Percentiles rank a stretch among this genome's conserved stretches.
Conservation (phyloP, 805 yeast species). For the Schwanniomyces sp. region DNA sequence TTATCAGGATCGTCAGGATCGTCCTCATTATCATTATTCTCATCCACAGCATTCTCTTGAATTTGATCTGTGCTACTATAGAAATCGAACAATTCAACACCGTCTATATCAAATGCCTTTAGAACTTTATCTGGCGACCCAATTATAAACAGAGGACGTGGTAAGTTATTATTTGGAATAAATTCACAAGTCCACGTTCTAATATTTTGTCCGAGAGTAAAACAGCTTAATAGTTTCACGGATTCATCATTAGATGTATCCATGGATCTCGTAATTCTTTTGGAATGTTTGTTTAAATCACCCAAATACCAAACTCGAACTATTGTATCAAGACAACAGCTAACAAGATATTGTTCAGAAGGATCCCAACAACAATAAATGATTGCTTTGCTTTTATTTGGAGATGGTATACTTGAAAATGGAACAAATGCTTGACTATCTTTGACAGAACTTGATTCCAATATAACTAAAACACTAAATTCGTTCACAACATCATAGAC, state of each 20-base stretch:
- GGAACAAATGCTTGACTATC: conserved; percentile 28
- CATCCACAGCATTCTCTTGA: conserved; percentile 13
- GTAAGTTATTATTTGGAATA: conserved; percentile 41
- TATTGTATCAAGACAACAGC: conserved; percentile 70
- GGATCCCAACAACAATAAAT: conserved; percentile 76
- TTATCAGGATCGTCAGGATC: conserved; percentile 2
- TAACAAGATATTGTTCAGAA: conserved; percentile 62
- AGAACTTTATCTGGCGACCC: conserved; percentile 75
- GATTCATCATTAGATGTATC: conserved; percentile 12
- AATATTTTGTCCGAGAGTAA: conserved; percentile 39
- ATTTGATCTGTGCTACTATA: conserved; percentile 30
- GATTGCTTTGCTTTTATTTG: conserved; percentile 41
- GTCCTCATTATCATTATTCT: conserved; percentile 7
- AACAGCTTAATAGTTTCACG: conserved; percentile 29
- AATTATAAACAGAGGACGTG: conserved; percentile 52
- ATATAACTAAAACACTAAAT: conserved; percentile 29
- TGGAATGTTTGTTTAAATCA: conserved; percentile 17
- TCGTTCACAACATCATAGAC: conserved; percentile 62
- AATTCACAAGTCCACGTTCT: conserved; percentile 61
- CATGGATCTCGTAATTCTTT: conserved; percentile 27
- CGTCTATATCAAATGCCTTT: conserved; percentile 38
- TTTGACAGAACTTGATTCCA: conserved; percentile 24
- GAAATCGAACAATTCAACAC: conserved; percentile 43
- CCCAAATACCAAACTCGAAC: conserved; percentile 68
- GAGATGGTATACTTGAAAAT: conserved; percentile 21